Percentiles rank a stretch among this genome's conserved stretches.
These are phyloP conservation scores for Leishmania aethiopica DNA, from an alignment of 208 protist species.

Conservation along the genomic window DNA sequence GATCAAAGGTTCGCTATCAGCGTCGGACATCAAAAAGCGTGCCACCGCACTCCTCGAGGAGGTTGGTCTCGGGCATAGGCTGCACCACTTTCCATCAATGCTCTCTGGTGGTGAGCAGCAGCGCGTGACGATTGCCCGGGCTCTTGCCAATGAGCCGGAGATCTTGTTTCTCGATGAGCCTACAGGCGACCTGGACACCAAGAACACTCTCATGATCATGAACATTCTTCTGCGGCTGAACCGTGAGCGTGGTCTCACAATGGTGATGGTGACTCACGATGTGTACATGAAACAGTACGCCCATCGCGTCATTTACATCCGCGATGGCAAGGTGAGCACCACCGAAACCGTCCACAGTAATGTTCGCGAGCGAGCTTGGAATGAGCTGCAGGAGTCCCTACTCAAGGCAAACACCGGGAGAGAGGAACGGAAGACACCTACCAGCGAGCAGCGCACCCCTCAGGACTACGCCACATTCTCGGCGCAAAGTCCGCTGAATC, in stretches of 20 bases:
- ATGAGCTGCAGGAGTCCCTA: conserved; percentile 36
- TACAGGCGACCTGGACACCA: conserved; percentile 96
- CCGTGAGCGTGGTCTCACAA: conserved; percentile 83
- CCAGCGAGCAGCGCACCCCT: conserved; percentile 39
- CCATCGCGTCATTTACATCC: conserved; percentile 93
- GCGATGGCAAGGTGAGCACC: conserved; percentile 93
- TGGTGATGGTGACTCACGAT: conserved; percentile 98
- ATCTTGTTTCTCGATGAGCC: conserved; percentile 96
- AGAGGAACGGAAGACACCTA: conserved; percentile 16
- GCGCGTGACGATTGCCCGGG: conserved; percentile 95
- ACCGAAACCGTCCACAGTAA: conserved; percentile 50
- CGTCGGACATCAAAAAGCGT: conserved; percentile 61
- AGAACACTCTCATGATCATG: conserved; percentile 95
- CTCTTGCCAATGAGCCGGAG: conserved; percentile 94
- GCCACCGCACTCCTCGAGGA: conserved; percentile 76
- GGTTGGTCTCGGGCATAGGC: conserved; percentile 89
- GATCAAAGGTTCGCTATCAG: conserved; percentile 76
- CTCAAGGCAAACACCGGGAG: conserved; percentile 9
- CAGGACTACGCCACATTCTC: conserved; percentile 63
- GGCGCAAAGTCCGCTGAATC: conserved; percentile 55
- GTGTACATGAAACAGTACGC: conserved; percentile 95
- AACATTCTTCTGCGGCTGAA: conserved; percentile 94
- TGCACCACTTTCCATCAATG: conserved; percentile 92
- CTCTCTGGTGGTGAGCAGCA: conserved; percentile 97
- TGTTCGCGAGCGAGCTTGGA: conserved; percentile 50